Percentiles rank a stretch among this genome's conserved stretches.
phyloP scores from a whole-genome alignment of 768 basidiomycete genomes.

The Leccinum boreale region DNA sequence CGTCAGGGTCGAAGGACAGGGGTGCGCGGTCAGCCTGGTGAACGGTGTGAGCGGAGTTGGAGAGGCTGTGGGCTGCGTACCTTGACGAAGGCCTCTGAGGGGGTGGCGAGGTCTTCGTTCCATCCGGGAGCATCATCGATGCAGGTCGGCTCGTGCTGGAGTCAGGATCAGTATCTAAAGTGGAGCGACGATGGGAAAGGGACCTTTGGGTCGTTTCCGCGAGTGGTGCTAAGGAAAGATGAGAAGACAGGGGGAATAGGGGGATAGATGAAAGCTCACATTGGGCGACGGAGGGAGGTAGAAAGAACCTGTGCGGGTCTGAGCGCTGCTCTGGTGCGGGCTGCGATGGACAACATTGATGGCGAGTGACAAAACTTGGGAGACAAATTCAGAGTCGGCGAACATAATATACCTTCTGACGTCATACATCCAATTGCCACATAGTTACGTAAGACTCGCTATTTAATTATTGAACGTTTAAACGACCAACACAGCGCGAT shows the following conservation, averaged over 20 bases:
- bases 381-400: background rate
- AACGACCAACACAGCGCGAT: constrained; percentile 30
- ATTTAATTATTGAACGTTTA: background rate
- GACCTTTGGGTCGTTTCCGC: constrained; percentile 57
- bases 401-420: constrained; percentile 5
- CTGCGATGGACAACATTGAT: constrained; percentile 12
- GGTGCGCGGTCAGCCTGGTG: constrained; percentile 26
- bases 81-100: constrained; percentile 67
- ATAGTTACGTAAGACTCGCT: background rate
- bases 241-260: background rate
- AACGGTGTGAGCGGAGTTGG: background rate
- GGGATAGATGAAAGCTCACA: background rate
- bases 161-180: background rate
- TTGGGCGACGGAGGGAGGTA: background rate
- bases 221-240: constrained; percentile 44
- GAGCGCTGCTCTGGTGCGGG: background rate
- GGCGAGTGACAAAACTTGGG: background rate
- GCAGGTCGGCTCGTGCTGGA: constrained; percentile 49
- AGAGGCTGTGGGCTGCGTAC: constrained; percentile 26
- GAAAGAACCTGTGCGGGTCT: background rate
- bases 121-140: constrained; percentile 62
- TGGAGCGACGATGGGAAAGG: background rate
- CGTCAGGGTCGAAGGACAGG: constrained; percentile 4
- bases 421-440: constrained; percentile 11
- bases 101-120: constrained; percentile 63